Conservation (phyloP, 495 filamentous ascomycete species). For the Cercophora newfieldiana region DNA sequence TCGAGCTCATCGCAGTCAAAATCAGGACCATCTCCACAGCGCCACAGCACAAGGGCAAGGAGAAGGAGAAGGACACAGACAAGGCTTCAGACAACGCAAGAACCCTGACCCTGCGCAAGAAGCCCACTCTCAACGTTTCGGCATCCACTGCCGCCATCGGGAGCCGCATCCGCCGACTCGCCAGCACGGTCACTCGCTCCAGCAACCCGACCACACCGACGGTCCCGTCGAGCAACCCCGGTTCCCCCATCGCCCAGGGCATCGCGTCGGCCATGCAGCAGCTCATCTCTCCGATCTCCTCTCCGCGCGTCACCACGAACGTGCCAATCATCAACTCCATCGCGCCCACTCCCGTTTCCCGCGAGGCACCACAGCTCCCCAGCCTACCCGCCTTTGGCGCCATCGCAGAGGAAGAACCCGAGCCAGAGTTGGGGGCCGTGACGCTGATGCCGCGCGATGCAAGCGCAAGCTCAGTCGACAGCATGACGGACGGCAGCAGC, state of each 20-base stretch:
- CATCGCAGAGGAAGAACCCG: slow-evolving; percentile 27
- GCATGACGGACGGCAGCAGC: slow-evolving; percentile 38
- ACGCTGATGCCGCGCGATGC: slow-evolving; percentile 18
- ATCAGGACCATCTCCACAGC: slow-evolving; percentile 27
- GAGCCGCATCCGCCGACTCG: slow-evolving; percentile 34
- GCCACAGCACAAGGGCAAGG: slow-evolving; percentile 19
- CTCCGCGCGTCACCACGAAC: slow-evolving; percentile 19
- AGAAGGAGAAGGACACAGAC: slow-evolving; percentile 25
- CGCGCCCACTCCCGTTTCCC: slow-evolving; percentile 9
- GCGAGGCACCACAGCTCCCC: slow-evolving; percentile 27
- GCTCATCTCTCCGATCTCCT: slow-evolving; percentile 23
- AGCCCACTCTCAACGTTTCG: slow-evolving; percentile 30
- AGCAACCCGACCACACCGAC: slow-evolving; percentile 1
- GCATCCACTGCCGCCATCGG: slow-evolving; percentile 25
- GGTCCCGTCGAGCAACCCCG: slow-evolving; percentile 9
- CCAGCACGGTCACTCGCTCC: slow-evolving; percentile 30
- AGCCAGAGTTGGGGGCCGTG: slow-evolving; percentile 7
- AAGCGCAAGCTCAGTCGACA: slow-evolving; percentile 31
- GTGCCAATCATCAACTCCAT: neutral
- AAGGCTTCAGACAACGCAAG: slow-evolving; percentile 14
- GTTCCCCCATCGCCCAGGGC: slow-evolving; percentile 26
- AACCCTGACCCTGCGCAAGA: slow-evolving; percentile 21
- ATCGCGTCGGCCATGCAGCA: slow-evolving; percentile 30
- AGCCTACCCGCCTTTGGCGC: slow-evolving; percentile 26
- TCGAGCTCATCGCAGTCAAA: slow-evolving; percentile 47